A percentile compares a stretch with the other conserved stretches of the same genome.
These are phyloP conservation scores for Fusarium agapanthi DNA, from an alignment of 2,329 filamentous ascomycete genomes.

Conservation along the genomic window DNA sequence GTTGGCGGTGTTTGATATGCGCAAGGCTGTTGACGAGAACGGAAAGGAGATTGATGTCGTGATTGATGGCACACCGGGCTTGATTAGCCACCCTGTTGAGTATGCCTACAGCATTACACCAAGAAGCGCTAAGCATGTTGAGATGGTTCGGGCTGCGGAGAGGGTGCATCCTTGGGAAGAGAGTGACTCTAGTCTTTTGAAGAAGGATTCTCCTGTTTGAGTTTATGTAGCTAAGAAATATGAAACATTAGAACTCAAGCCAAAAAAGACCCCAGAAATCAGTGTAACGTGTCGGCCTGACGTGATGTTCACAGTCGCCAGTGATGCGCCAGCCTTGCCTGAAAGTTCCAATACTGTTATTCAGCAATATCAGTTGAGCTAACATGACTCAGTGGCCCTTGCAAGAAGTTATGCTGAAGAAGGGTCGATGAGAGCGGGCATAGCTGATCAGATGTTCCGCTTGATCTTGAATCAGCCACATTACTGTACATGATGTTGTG, in stretches of 20 bases:
- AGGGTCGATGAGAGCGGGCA: neutral
- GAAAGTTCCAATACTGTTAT: neutral
- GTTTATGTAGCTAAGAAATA: neutral
- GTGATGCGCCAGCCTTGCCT: neutral
- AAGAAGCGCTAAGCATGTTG: slow-evolving; percentile 25
- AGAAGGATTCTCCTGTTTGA: slow-evolving; percentile 4
- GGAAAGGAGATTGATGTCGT: slow-evolving; percentile 31
- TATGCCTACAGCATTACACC: slow-evolving; percentile 32
- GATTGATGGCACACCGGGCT: slow-evolving; percentile 23
- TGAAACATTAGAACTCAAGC: neutral
- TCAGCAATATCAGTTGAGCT: neutral
- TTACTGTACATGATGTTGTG: neutral
- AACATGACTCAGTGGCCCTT: neutral
- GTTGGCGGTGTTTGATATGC: slow-evolving; percentile 57
- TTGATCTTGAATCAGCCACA: neutral
- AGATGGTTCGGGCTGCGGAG: slow-evolving; percentile 30
- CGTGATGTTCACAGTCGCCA: neutral
- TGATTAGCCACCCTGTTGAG: slow-evolving; percentile 24
- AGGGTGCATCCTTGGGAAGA: slow-evolving; percentile 39
- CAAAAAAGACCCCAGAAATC: neutral
- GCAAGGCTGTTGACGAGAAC: slow-evolving; percentile 31
- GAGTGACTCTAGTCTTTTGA: slow-evolving; percentile 21
- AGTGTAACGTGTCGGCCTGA: neutral
- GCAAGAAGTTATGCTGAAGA: no score
- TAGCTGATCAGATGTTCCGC: neutral